Percentiles rank a stretch among this genome's conserved stretches.
phyloP scores from a whole-genome alignment of 345 rosid species.

The Ricinus communis region DNA sequence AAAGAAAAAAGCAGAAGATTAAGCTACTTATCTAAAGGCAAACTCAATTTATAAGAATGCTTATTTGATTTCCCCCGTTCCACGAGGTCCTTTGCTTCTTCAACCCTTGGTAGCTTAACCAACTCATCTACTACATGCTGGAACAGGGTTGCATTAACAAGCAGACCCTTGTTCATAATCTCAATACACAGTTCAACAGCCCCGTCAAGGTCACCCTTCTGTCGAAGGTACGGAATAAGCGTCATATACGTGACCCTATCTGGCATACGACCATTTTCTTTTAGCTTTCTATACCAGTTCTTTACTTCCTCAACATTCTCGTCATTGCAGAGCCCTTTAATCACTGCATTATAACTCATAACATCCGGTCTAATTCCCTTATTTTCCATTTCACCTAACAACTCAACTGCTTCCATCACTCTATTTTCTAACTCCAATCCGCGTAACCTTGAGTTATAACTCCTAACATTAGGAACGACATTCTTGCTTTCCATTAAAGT shows the following conservation, averaged over 20 bases:
- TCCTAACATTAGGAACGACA: slow-evolving; percentile 46
- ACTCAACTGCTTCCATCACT: slow-evolving; percentile 43
- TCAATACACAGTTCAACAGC: slow-evolving; percentile 51
- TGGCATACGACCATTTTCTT: slow-evolving; percentile 29
- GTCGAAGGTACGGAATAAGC: slow-evolving; percentile 46
- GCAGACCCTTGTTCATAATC: slow-evolving; percentile 26
- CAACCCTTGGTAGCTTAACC: slow-evolving; percentile 44
- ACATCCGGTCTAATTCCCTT: slow-evolving; percentile 47
- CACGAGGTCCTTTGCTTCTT: slow-evolving; percentile 61
- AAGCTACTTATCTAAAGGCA: slow-evolving; percentile 24
- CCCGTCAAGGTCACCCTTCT: slow-evolving; percentile 52
- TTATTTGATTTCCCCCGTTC: slow-evolving; percentile 45
- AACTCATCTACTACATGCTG: slow-evolving; percentile 55
- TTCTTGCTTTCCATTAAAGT: slow-evolving; percentile 43
- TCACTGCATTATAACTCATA: slow-evolving; percentile 55
- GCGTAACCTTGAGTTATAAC: slow-evolving; percentile 53
- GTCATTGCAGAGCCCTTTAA: slow-evolving; percentile 45
- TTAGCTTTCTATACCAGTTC: slow-evolving; percentile 50
- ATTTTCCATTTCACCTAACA: slow-evolving; percentile 45
- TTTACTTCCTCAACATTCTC: slow-evolving; percentile 48
- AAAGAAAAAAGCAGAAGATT: background rate
- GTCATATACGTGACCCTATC: slow-evolving; percentile 39
- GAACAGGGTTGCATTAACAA: slow-evolving; percentile 36
- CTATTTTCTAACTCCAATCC: slow-evolving; percentile 48
- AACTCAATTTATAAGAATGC: slow-evolving; percentile 33